phyloP scores from a whole-genome alignment of 768 basidiomycete genomes.

The Lactarius hatsudake region DNA sequence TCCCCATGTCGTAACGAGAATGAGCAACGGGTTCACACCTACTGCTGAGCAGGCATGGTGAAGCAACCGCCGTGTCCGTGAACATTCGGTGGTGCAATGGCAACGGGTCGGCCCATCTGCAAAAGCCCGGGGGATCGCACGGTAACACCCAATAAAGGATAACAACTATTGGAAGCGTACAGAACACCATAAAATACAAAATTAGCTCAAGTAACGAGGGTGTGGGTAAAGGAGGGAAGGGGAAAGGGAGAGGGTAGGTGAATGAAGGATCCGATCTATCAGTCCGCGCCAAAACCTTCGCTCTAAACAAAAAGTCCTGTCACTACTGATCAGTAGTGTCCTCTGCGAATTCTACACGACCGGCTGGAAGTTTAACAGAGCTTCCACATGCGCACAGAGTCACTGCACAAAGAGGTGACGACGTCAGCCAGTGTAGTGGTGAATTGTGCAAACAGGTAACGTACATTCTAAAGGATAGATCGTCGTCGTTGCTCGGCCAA shows the following conservation, averaged over 20 bases:
- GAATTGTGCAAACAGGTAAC: conserved; percentile 18
- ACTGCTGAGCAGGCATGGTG: neutral
- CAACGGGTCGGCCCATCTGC: neutral
- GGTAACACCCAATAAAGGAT: neutral
- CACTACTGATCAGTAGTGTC: neutral
- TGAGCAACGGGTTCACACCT: neutral
- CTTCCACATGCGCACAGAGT: conserved; percentile 40
- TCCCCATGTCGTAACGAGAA: neutral
- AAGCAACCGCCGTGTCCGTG: neutral
- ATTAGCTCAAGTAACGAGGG: neutral
- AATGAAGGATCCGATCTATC: neutral
- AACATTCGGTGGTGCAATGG: neutral
- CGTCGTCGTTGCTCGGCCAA: conserved; percentile 63
- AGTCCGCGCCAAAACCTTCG: neutral
- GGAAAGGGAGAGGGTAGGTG: neutral
- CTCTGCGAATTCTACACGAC: too few species aligned
- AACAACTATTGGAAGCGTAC: neutral
- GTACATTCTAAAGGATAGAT: conserved; percentile 69
- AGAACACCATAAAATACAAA: neutral
- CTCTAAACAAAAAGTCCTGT: neutral
- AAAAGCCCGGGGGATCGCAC: neutral
- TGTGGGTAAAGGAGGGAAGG: neutral
- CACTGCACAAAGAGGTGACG: conserved; percentile 25
- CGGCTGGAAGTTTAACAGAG: conserved; percentile 25
- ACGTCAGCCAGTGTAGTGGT: neutral